Conservation (phyloP, 768 basidiomycete genomes). For the Cystofilobasidium bisporidii region DNA sequence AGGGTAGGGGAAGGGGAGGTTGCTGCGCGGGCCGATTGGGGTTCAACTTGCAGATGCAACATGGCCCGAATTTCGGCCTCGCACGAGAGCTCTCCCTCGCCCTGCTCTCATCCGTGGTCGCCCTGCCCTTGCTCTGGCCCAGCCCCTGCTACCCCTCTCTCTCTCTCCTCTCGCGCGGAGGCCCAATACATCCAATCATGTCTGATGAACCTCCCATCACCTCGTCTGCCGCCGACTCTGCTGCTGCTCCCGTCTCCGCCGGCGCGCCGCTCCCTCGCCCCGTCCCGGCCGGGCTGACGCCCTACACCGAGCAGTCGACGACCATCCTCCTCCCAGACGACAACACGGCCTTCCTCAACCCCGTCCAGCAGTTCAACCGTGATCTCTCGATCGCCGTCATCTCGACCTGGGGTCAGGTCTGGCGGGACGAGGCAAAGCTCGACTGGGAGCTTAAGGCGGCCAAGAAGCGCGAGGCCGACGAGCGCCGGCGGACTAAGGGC, state of each 20-base stretch:
- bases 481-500: conserved; percentile 34
- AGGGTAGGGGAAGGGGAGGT: too few relatives aligned
- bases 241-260: not conserved
- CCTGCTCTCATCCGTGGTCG: too few relatives aligned
- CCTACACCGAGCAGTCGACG: conserved; percentile 38
- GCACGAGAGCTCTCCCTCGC: too few relatives aligned
- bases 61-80: too few relatives aligned
- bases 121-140: too few relatives aligned
- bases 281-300: conserved; percentile 23
- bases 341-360: conserved; percentile 88
- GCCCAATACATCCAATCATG: too few relatives aligned
- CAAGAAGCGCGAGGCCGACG: conserved; percentile 46
- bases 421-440: conserved; percentile 33
- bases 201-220: too few relatives aligned
- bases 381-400: conserved; percentile 89
- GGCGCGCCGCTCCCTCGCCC: not conserved
- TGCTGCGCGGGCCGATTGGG: too few relatives aligned
- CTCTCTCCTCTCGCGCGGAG: too few relatives aligned
- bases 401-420: conserved; percentile 70
- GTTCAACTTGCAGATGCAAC: too few relatives aligned
- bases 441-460: conserved; percentile 50
- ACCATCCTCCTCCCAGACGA: conserved; percentile 59
- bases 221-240: too few relatives aligned
- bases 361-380: conserved; percentile 95
- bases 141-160: too few relatives aligned